A percentile compares a stretch with the other conserved stretches of the same genome.
These are phyloP conservation scores for Globisporangium nagaii DNA, from an alignment of 352 stramenopile species.

Conservation along the genomic window DNA sequence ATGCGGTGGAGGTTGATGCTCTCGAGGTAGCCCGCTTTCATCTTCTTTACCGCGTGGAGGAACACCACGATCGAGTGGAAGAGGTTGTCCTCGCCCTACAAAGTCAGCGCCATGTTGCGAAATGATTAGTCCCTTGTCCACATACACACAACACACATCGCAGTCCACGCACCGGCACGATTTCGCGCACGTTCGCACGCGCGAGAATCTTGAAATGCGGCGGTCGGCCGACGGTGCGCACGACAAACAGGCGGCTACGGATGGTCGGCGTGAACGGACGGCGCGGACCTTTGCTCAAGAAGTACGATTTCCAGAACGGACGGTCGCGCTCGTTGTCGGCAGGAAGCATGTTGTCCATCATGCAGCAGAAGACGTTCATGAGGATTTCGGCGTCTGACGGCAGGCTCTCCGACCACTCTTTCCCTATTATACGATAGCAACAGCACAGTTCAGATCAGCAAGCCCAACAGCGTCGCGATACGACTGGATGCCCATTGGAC, in stretches of 20 bases:
- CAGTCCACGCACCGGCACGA: conserved; percentile 55
- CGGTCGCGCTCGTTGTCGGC: conserved; percentile 71
- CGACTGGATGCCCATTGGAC: too few species aligned
- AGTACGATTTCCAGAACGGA: conserved; percentile 82
- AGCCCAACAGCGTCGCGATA: too few species aligned
- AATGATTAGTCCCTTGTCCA: neutral
- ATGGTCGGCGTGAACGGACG: conserved; percentile 68
- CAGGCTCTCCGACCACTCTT: conserved; percentile 75
- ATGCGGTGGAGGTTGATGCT: conserved; percentile 86
- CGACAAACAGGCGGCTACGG: conserved; percentile 67
- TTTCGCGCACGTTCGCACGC: conserved; percentile 70
- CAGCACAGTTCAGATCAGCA: neutral
- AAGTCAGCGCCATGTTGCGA: neutral
- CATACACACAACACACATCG: neutral
- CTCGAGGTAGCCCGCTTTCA: conserved; percentile 82
- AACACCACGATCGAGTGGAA: conserved; percentile 85
- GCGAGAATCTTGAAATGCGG: conserved; percentile 83
- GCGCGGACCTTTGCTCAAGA: conserved; percentile 62
- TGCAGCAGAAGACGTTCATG: conserved; percentile 86
- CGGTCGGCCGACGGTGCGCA: conserved; percentile 66
- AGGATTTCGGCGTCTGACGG: conserved; percentile 80
- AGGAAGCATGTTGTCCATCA: conserved; percentile 85
- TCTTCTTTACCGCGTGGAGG: conserved; percentile 79
- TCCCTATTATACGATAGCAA: conserved; percentile 21
- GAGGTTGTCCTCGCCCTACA: conserved; percentile 74